A percentile compares a stretch with the other conserved stretches of the same genome.
These are phyloP conservation scores for Kodamaea arcana DNA, from an alignment of 1,139 yeast genomes.

Conservation along the genomic window DNA sequence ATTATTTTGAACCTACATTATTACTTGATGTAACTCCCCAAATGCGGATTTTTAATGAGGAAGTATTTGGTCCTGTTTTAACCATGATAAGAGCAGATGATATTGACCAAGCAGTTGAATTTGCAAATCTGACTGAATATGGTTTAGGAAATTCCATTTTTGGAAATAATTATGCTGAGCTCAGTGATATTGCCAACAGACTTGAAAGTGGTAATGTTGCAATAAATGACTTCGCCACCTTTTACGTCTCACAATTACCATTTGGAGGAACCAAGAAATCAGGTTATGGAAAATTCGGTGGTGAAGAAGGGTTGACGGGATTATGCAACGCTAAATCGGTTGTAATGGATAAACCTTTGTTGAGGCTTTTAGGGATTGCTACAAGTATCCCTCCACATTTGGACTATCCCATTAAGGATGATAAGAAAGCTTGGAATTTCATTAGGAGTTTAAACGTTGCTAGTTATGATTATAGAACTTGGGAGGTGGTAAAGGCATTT, in stretches of 20 bases:
- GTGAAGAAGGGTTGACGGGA: slow-evolving; percentile 91
- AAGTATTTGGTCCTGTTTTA: slow-evolving; percentile 85
- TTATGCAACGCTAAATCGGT: slow-evolving; percentile 81
- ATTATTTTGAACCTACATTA: slow-evolving; percentile 85
- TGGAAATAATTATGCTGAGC: slow-evolving; percentile 54
- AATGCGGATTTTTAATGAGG: slow-evolving; percentile 81
- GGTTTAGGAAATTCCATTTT: slow-evolving; percentile 92
- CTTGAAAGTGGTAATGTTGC: slow-evolving; percentile 88
- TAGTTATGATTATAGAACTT: slow-evolving; percentile 74
- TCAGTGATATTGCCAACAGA: slow-evolving; percentile 59
- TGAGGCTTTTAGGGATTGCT: slow-evolving; percentile 54
- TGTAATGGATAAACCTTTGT: slow-evolving; percentile 76
- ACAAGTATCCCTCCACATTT: slow-evolving; percentile 81
- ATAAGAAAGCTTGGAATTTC: slow-evolving; percentile 81
- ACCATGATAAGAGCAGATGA: slow-evolving; percentile 68
- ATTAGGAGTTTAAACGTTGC: slow-evolving; percentile 77
- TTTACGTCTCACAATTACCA: slow-evolving; percentile 90
- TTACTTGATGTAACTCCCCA: slow-evolving; percentile 72
- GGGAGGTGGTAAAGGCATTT: slow-evolving; percentile 53
- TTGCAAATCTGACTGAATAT: slow-evolving; percentile 83
- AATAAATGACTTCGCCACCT: slow-evolving; percentile 94
- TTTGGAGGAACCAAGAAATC: slow-evolving; percentile 92
- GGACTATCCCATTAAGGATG: slow-evolving; percentile 85
- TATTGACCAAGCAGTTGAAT: slow-evolving; percentile 64
- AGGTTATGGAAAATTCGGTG: slow-evolving; percentile 96